phyloP scores from a whole-genome alignment of 176 grass and related monocot species.

The Poa pratensis region DNA sequence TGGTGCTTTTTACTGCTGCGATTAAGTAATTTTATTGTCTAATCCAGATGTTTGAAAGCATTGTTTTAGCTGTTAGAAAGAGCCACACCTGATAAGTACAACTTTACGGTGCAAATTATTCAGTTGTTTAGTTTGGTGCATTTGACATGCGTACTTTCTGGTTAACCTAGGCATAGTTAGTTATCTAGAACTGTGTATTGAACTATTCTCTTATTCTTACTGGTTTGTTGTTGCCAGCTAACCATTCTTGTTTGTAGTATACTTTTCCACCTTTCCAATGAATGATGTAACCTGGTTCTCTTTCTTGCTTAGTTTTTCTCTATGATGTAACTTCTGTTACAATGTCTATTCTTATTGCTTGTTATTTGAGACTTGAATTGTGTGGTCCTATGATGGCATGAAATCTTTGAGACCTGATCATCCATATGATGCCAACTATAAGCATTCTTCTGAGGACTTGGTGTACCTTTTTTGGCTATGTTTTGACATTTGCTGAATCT shows the following conservation, averaged over 20 bases:
- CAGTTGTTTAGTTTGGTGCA: neutral
- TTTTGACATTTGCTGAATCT: neutral
- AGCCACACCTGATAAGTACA: neutral
- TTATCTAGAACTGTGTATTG: neutral
- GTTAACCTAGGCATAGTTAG: neutral
- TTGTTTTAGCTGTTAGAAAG: neutral
- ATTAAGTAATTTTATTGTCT: too few relatives aligned
- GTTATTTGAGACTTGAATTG: neutral
- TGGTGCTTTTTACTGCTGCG: too few relatives aligned
- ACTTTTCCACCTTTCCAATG: neutral
- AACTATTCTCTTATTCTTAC: neutral
- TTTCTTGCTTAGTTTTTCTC: neutral
- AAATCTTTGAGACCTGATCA: conserved; percentile 52
- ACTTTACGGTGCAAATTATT: too few relatives aligned
- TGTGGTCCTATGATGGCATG: conserved; percentile 46
- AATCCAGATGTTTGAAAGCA: too few relatives aligned
- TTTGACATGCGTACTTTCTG: neutral
- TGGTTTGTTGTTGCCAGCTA: neutral
- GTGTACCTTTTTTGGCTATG: neutral
- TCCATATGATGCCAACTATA: conserved; percentile 37
- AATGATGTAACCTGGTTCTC: neutral
- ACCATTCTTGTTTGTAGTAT: neutral
- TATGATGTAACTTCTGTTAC: neutral
- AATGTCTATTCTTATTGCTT: neutral
- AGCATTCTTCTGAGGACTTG: conserved; percentile 37